Base-by-base conservation (phyloP, 2,329 filamentous ascomycete genomes). In the Gremmenia infestans region DNA sequence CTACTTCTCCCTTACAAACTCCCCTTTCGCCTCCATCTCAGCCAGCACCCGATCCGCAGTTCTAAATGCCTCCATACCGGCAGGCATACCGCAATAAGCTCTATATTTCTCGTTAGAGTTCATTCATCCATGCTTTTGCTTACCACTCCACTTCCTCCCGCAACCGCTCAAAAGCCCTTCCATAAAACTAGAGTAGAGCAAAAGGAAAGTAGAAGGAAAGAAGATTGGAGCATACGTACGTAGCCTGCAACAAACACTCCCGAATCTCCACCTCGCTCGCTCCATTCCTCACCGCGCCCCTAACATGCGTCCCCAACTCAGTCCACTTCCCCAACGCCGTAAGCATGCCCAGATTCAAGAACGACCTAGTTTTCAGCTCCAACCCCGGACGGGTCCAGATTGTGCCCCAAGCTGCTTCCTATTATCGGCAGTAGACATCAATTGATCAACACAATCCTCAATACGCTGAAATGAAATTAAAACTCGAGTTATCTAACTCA, bases 371-470 rank as follows among this genome's bases (percentile, higher is more conserved):
- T 4, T 64, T 59, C 6, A 61, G 52, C 22, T 62, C 60, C 1
- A 68, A 52, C 2, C 66, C 66, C 3, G 66, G 66, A 4, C 66
- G 59, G 14, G 66, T 67, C 66, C 66, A 68, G 49, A 68, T 64
- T 9, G 65, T 67, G 11, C 64, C 66, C 66, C 66, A 68, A 9
- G 64, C 65, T 25, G 61, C 58, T 60, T 68, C 66, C 65, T 66
- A 23, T 36, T 36, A 52, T 36, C 22, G 17, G 22, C 23, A 36
- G 8, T 42, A 15, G 15, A 15, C 9, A 11, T 42, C 14, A 42
- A 15, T 19, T 32, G 8, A 8, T 28, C 2, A 32, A 11, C 8
- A 9, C 9, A 32, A 32, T 32, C 9, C 9, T 32, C 11, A 4
- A 11, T 32, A 32, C 9, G 4, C 28, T 32, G 3, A 4, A 32